A percentile compares a stretch with the other conserved stretches of the same genome.
Conservation (phyloP, 2,329 filamentous ascomycete genomes). For the Chaetomium olivaceum region DNA sequence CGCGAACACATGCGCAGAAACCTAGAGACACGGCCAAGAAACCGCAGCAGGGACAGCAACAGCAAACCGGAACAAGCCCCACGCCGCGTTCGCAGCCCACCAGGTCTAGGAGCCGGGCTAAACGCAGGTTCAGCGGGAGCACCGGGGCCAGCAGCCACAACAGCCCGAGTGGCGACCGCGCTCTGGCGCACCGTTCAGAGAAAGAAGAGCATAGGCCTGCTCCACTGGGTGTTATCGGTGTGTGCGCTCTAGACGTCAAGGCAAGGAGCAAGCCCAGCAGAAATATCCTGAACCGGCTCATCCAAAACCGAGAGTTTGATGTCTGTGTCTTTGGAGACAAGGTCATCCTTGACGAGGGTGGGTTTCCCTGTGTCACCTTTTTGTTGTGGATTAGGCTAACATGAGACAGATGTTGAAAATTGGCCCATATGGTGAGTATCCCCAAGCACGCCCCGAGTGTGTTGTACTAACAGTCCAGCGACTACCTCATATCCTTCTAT, state of each 20-base stretch:
- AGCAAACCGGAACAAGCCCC: constrained; percentile 28
- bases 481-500: constrained; percentile 97
- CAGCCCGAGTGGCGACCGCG: constrained; percentile 72
- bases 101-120: constrained; percentile 66
- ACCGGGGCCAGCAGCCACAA: constrained; percentile 79
- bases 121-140: constrained; percentile 78
- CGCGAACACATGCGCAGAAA: constrained; percentile 43
- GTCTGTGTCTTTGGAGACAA: constrained; percentile 98
- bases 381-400: constrained; percentile 22
- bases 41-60: constrained; percentile 31
- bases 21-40: constrained; percentile 50
- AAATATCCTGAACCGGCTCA: constrained; percentile 90
- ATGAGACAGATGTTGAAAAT: constrained; percentile 72
- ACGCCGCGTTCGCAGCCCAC: constrained; percentile 49
- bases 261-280: constrained; percentile 95
- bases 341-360: constrained; percentile 90
- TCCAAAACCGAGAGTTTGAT: constrained; percentile 89
- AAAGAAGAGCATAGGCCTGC: constrained; percentile 66
- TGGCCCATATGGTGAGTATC: constrained; percentile 78
- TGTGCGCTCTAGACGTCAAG: constrained; percentile 94
- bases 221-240: constrained; percentile 73
- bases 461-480: constrained; percentile 47
- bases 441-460: not conserved
- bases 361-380: constrained; percentile 31
- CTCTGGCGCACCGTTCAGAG: constrained; percentile 51